Evolutionary conservation across 2,329 filamentous ascomycete species (phyloP).

Genomic region (Talaromyces islandicus): DNA sequence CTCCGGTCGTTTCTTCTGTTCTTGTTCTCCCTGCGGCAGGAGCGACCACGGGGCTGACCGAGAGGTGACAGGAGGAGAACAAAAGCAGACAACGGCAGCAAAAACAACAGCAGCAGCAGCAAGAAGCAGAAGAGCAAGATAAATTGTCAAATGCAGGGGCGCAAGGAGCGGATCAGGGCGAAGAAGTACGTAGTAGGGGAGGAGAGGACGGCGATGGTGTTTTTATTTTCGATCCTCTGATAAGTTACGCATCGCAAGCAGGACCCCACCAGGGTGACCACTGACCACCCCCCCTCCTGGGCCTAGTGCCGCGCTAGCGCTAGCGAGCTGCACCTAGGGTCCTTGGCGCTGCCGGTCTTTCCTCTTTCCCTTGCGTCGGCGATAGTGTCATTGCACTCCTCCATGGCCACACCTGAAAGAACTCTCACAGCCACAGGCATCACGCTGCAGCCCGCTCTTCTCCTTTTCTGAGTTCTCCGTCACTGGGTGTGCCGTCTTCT

Average conservation of each 20-base stretch:
- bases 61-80: not conserved
- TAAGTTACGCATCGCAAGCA: not conserved
- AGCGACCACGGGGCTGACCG: not conserved
- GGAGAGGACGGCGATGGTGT: not conserved
- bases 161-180: not conserved
- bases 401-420: too few relatives aligned
- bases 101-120: too few relatives aligned
- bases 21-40: not conserved
- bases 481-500: too few relatives aligned
- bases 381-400: not conserved
- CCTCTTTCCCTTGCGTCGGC: not conserved
- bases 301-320: not conserved
- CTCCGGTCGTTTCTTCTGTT: not conserved
- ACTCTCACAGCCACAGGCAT: not conserved
- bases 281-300: not conserved
- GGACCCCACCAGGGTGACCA: not conserved
- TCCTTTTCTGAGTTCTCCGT: too few relatives aligned
- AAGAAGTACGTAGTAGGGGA: not conserved
- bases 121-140: not conserved
- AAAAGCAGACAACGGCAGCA: not conserved
- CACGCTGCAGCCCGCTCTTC: not conserved
- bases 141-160: not conserved
- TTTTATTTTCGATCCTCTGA: not conserved
- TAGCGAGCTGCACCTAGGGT: not conserved
- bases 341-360: not conserved